Conservation (phyloP, 768 basidiomycete genomes). For the Pulveroboletus ravenelii region DNA sequence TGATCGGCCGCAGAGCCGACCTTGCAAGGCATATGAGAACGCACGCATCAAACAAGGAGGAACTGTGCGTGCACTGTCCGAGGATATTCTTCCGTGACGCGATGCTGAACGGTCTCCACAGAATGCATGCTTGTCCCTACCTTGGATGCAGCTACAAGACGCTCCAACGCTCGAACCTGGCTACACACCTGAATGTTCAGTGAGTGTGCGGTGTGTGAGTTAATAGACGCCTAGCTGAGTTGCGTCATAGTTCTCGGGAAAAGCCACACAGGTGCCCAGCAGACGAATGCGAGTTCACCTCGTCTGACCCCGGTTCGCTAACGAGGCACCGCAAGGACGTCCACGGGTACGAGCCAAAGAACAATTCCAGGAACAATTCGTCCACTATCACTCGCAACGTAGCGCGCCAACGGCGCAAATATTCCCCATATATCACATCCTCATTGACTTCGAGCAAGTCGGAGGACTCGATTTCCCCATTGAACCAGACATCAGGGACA, state of each 20-base stretch:
- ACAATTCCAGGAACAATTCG: background rate
- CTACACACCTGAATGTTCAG: constrained; percentile 28
- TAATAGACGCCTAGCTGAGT: background rate
- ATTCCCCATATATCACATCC: background rate
- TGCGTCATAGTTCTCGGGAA: constrained; percentile 5
- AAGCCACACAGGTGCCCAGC: constrained; percentile 15
- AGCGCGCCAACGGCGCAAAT: background rate
- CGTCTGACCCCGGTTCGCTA: constrained; percentile 20
- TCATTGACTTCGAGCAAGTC: background rate
- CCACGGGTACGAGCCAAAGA: constrained; percentile 11
- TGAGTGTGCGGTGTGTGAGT: constrained; percentile 12
- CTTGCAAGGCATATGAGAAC: constrained; percentile 24
- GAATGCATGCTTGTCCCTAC: constrained; percentile 23
- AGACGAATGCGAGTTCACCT: constrained; percentile 10
- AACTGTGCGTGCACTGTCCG: constrained; percentile 8
- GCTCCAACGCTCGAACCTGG: constrained; percentile 26
- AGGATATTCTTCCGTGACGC: background rate
- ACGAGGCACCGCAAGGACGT: constrained; percentile 17
- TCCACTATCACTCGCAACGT: background rate
- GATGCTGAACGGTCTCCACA: constrained; percentile 9
- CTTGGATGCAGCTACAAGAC: constrained; percentile 18
- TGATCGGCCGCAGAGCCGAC: background rate
- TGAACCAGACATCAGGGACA: background rate
- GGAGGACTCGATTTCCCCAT: background rate
- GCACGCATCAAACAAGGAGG: constrained; percentile 22